Evolutionary conservation across 2,329 filamentous ascomycete species (phyloP), one percentile per base, ranked within the genome.

Genomic region (Bipolaris gigantea): DNA sequence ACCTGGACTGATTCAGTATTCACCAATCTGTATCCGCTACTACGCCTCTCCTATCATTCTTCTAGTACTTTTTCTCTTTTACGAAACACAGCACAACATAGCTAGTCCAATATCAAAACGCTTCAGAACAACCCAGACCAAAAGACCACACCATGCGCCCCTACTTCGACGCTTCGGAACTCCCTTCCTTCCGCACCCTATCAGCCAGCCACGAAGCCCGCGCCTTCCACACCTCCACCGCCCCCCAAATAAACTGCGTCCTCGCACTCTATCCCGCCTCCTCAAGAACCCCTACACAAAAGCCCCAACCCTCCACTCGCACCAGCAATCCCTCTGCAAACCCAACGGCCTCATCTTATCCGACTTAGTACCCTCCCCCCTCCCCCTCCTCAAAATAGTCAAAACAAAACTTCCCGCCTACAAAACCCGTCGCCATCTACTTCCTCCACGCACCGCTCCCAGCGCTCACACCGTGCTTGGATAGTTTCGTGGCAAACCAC

Each of bases 381-480:
- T 38, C 42, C 11, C 7, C n/a, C 5, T 32, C 18, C 11, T 67
- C 64, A 46, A 68, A 65, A 52, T 66, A 62, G 40, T 61, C 50
- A 15, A 60, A 65, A 35, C 59, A 61, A 41, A 60, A 67, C 47
- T 61, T 53, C 1, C 66, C 64, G 0, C 65, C 64, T 2, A 67
- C 49, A 42, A 64, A 69, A 46, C 66, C 66, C 21, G 64, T 67
- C 1, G 39, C 62, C 21, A 68, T 56, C 65, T 65, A 67, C 47
- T 67, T 61, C 40, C 48, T 61, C 64, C 66, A 67, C 10, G 56
- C 52, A 3, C 33, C 18, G 32, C 63, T 65, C 11, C 46, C 11
- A 1, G 60, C 40, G n/a, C 55, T 45, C 1, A 69, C 54, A 0
- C 66, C 61, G 35, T 64, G 59, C 23, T 52, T 51, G 0, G 40